Evolutionary conservation across 2,329 filamentous ascomycete genomes (phyloP), one percentile per base, ranked within the genome.

Genomic region (Alternaria triticimaculans): DNA sequence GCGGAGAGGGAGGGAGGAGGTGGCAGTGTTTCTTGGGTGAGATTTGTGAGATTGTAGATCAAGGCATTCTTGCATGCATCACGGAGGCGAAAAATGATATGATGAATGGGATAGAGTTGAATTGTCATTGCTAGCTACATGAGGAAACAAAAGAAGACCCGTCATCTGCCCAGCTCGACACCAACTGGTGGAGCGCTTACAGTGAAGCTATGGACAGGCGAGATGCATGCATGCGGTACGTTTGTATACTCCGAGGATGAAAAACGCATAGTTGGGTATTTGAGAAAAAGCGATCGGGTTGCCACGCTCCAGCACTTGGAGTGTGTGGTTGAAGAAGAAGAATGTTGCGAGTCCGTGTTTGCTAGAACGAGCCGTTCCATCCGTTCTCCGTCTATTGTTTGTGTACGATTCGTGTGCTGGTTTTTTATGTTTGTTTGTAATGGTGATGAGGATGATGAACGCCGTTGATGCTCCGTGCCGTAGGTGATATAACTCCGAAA

Each of bases 281-380:
- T 62, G 63, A 59, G 58, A 64, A 68, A 78, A 69, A 78, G 63
- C 70, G 75, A 77, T 62, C 28, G 75, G 65, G 37, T 41, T 72
- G 63, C 62, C 73, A 72, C 66, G 72, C 70, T 76, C 77, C 74
- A 79, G 76, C 76, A 73, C 76, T 78, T 78, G 77, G 77, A 69
- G 73, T 41, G 37, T 41, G 69, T 72, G 67, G 69, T 37, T 72
- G 68, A 67, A 54, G 62, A 54, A 62, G 68, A 58, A 66, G 60
- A 69, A 72, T 66, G 62, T 69, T 41, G 56, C 57, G 61, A 58
- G 30, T 58, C 55, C 26, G 62, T 69, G 57, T 62, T 51, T 64
- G 44, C 62, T 63, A 53, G 60, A 66, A 64, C 43, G 49, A 37
- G 37, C 50, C 53, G 20, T 51, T 50, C 26, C 28, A 62, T 37